phyloP scores from a whole-genome alignment of 805 yeast species.

The Candida loeiensis region DNA sequence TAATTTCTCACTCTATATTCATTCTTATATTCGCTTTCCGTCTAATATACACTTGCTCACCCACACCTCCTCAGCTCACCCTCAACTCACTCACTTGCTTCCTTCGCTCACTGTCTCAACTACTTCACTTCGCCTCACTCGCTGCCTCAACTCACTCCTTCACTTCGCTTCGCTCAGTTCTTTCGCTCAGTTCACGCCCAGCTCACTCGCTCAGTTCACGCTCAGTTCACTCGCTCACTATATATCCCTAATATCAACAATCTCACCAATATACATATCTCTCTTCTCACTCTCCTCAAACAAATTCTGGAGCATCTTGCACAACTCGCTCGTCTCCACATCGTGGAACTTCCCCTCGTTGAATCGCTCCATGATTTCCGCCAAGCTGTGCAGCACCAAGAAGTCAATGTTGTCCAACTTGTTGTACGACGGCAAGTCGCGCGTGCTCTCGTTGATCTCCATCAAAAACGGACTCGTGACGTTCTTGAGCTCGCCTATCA shows the following conservation, averaged over 20 bases:
- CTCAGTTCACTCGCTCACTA: background rate
- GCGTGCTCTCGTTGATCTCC: constrained; percentile 16
- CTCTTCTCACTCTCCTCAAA: constrained; percentile 46
- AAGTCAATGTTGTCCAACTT: constrained; percentile 30
- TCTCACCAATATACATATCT: constrained; percentile 43
- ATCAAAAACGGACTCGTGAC: constrained; percentile 20
- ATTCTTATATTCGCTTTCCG: constrained; percentile 3
- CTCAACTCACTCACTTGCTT: background rate
- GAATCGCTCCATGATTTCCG: constrained; percentile 45
- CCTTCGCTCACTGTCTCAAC: background rate
- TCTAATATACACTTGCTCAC: too few species aligned
- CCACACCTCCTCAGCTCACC: too few species aligned
- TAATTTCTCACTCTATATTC: too few species aligned
- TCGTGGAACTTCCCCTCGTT: constrained; percentile 52
- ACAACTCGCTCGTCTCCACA: constrained; percentile 45
- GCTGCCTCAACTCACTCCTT: background rate
- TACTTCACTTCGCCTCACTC: background rate
- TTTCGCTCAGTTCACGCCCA: background rate
- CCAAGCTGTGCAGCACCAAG: constrained; percentile 38
- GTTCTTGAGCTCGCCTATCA: constrained; percentile 21
- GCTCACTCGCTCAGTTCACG: background rate
- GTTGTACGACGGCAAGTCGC: constrained; percentile 21
- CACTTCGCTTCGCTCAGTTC: background rate
- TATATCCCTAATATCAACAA: constrained; percentile 38
- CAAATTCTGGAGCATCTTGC: constrained; percentile 37